A percentile compares a stretch with the other conserved stretches of the same genome.
These are phyloP conservation scores for Diaporthe destruens DNA, from an alignment of 2,329 filamentous ascomycete species.

Conservation along the genomic window DNA sequence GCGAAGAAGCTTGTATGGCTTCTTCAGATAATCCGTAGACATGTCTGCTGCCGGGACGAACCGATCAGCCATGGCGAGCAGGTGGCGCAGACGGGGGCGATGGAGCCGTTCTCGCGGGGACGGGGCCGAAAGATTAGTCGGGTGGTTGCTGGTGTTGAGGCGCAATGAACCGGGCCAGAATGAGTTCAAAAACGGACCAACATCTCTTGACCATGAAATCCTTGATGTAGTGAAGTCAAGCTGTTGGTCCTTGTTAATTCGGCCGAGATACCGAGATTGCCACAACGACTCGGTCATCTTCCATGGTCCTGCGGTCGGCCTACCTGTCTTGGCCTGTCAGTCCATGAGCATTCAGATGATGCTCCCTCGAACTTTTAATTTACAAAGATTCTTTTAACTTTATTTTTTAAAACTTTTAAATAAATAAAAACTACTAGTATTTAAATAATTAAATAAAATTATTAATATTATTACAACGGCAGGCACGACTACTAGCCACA, in stretches of 20 bases:
- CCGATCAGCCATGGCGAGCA: constrained; percentile 1
- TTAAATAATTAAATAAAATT: too few species aligned
- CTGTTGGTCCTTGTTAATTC: background rate
- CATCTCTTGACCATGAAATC: background rate
- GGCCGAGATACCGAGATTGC: constrained; percentile 14
- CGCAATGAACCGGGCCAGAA: background rate
- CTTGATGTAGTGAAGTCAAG: constrained; percentile 1
- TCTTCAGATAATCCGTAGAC: constrained; percentile 1
- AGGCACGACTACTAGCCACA: too few species aligned
- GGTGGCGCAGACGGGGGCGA: background rate
- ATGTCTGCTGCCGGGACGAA: background rate
- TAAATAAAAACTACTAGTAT: too few species aligned
- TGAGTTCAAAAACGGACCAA: constrained; percentile 11
- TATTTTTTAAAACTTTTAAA: too few species aligned
- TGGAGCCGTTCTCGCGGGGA: too few species aligned
- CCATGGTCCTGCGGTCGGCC: background rate
- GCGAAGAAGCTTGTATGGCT: constrained; percentile 23
- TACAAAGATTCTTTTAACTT: too few species aligned
- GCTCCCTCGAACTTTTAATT: too few species aligned
- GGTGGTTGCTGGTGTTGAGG: constrained; percentile 16
- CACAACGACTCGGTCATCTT: background rate
- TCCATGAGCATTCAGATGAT: constrained; percentile 6
- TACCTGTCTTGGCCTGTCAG: background rate
- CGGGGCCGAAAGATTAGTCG: background rate
- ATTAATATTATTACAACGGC: too few species aligned